Evolutionary conservation across 495 filamentous ascomycete genomes (phyloP), one percentile per base, ranked within the genome.

Genomic region (Neohortaea acidophila): DNA sequence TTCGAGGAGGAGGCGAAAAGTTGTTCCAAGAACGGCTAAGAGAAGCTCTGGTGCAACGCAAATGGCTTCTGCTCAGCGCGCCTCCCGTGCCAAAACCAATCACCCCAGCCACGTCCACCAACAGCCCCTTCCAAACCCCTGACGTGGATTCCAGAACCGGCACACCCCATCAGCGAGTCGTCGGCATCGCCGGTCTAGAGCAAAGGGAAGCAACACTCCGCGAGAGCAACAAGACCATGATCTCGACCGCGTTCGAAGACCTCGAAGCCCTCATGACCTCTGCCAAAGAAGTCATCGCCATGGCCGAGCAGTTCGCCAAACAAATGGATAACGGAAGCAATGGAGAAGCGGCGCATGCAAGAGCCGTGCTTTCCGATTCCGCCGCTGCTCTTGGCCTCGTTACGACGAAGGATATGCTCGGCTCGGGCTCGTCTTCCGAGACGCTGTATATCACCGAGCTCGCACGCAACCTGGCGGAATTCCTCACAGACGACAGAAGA

Each of bases 211-310:
- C 83, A 8, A 80, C 89, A 51, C 69, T 81, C 41, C 74, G 84
- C 24, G 84, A 75, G 58, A 91, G 91, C 56, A 96, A 94, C 49
- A 83, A 94, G 53, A 53, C 84, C 5, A 79, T 94, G 20, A 93
- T 97, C 36, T 86, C 87, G 26, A 83, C 73, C 51, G 85, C 91
- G 2, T 96, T 97, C 52, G 89, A 96, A 52, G 89, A 99, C 56
- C 69, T 99, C 11, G 86, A 94, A 52, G 85, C 91, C 2, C 69
- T 99, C 29, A 96, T 94, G 86, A 81, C 84, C 3, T 93, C 84
- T 8, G 89, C 91, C 6, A 94, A 94, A 54, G 81, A 96, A 49
- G 80, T 99, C 32, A 76, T 96, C 17, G 84, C 84, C 4, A 75
- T 97, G 21, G 89, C 89, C 2, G 89, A 96, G 58, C 77, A 69